A percentile compares a stretch with the other conserved stretches of the same genome.
phyloP scores from a whole-genome alignment of 2,329 filamentous ascomycete genomes.

The Calonectria pauciramosa region DNA sequence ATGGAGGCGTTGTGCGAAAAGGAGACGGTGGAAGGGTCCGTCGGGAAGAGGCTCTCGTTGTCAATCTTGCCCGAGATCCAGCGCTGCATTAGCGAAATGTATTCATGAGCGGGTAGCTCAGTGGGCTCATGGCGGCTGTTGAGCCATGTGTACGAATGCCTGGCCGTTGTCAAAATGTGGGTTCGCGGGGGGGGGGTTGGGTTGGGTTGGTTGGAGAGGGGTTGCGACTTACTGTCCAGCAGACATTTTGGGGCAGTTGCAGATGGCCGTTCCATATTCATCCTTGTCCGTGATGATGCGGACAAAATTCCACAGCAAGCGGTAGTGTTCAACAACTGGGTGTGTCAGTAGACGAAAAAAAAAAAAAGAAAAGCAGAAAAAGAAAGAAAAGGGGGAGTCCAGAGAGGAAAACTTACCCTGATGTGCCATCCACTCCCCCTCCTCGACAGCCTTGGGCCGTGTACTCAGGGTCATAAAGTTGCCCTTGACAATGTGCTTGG shows the following conservation, averaged over 20 bases:
- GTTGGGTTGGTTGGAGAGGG: neutral
- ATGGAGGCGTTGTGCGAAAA: conserved; percentile 73
- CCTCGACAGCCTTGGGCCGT: conserved; percentile 91
- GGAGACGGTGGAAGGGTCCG: conserved; percentile 80
- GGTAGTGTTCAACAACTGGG: conserved; percentile 91
- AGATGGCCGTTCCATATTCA: conserved; percentile 81
- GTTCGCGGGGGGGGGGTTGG: neutral
- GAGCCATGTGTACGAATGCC: conserved; percentile 92
- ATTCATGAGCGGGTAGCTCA: conserved; percentile 91
- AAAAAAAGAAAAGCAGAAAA: neutral
- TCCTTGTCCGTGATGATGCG: conserved; percentile 90
- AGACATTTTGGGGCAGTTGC: conserved; percentile 96
- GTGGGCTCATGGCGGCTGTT: conserved; percentile 83
- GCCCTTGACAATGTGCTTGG: conserved; percentile 92
- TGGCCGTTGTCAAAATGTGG: conserved; percentile 59
- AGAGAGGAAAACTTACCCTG: conserved; percentile 71
- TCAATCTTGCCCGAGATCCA: conserved; percentile 98
- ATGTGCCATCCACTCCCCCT: conserved; percentile 96
- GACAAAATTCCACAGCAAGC: conserved; percentile 89
- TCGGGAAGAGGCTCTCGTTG: conserved; percentile 90
- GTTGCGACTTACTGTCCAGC: conserved; percentile 81
- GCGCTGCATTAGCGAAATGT: conserved; percentile 95
- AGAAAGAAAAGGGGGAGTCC: neutral
- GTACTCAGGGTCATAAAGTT: conserved; percentile 98
- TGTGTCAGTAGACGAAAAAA: conserved; percentile 10